Percentiles rank a stretch among this genome's conserved stretches.
Evolutionary conservation across 106 monocot species (phyloP).

Genomic region (Dendrobium catenatum): DNA sequence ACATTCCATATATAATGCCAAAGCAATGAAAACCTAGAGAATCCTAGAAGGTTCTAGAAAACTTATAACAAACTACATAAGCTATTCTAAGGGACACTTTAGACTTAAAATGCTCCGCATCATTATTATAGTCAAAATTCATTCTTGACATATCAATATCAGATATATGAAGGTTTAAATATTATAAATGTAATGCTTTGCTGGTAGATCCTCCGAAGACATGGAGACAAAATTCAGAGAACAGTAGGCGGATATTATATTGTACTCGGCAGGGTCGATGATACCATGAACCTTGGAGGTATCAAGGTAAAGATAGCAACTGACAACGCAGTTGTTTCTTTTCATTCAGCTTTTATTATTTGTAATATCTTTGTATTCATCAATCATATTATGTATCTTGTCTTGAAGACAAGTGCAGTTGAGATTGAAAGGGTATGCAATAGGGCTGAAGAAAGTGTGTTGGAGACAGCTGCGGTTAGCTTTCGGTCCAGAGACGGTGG

Average conservation of each 20-base stretch:
- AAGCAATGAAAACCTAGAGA: too few species aligned
- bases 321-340: neutral
- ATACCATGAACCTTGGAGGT: constrained; percentile 99
- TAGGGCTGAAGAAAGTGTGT: constrained; percentile 61
- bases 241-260: constrained; percentile 73
- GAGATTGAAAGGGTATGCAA: constrained; percentile 94
- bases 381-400: neutral
- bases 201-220: constrained; percentile 66
- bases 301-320: constrained; percentile 55
- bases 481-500: constrained; percentile 40
- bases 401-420: constrained; percentile 79
- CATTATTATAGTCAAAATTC: too few species aligned
- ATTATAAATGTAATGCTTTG: neutral
- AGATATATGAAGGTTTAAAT: too few species aligned
- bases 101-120: too few species aligned
- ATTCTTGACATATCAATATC: too few species aligned
- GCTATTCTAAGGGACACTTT: too few species aligned
- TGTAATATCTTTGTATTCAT: neutral
- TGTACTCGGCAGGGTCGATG: constrained; percentile 90
- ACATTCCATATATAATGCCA: too few species aligned
- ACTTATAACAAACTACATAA: too few species aligned
- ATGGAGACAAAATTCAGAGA: constrained; percentile 88
- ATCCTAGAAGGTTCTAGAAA: too few species aligned
- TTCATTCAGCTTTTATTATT: neutral
- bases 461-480: constrained; percentile 87